A percentile compares a stretch with the other conserved stretches of the same genome.
Conservation (phyloP, 306 rosid genomes). For the Pterocarpus santalinus region DNA sequence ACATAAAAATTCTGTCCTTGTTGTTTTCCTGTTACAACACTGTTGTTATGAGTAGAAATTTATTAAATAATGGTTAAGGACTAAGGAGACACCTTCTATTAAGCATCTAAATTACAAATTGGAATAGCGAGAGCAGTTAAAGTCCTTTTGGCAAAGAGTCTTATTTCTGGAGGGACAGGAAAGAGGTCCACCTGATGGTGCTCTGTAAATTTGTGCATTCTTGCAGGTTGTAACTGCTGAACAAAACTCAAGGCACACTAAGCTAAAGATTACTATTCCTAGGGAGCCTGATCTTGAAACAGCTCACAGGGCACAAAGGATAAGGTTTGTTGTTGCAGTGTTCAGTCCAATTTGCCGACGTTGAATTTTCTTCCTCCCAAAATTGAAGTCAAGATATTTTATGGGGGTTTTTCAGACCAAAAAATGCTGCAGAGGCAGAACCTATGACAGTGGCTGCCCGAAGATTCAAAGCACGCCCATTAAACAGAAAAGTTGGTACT, state of each 20-base stretch:
- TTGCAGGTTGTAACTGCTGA: conserved; percentile 75
- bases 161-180: conserved; percentile 29
- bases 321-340: conserved; percentile 66
- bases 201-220: conserved; percentile 20
- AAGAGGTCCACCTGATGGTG: conserved; percentile 35
- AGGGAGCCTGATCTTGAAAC: conserved; percentile 92
- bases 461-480: conserved; percentile 88
- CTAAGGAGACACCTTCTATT: background rate
- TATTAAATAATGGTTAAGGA: conserved; percentile 12
- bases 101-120: conserved; percentile 30
- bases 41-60: background rate
- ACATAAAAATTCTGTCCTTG: conserved; percentile 2
- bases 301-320: conserved; percentile 78
- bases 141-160: conserved; percentile 16
- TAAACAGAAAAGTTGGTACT: conserved; percentile 89
- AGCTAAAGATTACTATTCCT: conserved; percentile 82
- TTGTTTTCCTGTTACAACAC: conserved; percentile 1
- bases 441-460: conserved; percentile 50
- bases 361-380: conserved; percentile 27
- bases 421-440: conserved; percentile 64
- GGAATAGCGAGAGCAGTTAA: conserved; percentile 24
- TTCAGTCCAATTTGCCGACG: conserved; percentile 22
- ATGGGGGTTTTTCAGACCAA: conserved; percentile 62
- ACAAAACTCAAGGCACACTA: conserved; percentile 59
- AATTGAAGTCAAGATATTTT: conserved; percentile 34